Percentiles rank a stretch among this genome's conserved stretches.
Conservation (phyloP, 2,329 filamentous ascomycete species). For the Nothomitra cinnamomea region DNA sequence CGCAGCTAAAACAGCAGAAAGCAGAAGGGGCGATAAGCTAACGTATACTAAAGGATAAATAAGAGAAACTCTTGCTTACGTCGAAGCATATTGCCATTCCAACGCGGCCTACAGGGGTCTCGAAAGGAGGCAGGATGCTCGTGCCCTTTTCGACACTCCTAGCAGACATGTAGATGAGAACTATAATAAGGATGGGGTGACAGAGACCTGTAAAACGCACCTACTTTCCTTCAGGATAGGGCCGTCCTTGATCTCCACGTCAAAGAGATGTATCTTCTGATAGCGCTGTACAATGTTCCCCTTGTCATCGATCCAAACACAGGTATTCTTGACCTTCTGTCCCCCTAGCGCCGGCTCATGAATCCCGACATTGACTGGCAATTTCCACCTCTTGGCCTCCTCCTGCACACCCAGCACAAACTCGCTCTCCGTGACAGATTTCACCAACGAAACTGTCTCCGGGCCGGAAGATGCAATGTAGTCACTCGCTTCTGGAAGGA, state of each 20-base stretch:
- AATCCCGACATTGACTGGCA: conserved; percentile 75
- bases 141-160: conserved; percentile 50
- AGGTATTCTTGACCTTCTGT: conserved; percentile 42
- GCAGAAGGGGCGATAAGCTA: not conserved
- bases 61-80: conserved; percentile 20
- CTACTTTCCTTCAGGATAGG: conserved; percentile 43
- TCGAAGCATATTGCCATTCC: conserved; percentile 84
- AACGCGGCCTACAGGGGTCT: conserved; percentile 55
- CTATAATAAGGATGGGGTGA: not conserved
- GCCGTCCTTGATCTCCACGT: conserved; percentile 42
- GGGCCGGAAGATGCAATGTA: conserved; percentile 59
- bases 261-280: conserved; percentile 85
- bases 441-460: conserved; percentile 55
- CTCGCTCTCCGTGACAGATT: conserved; percentile 43
- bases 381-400: conserved; percentile 42
- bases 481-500: conserved; percentile 82
- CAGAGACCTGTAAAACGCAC: conserved; percentile 12
- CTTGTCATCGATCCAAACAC: conserved; percentile 46
- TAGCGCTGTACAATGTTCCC: conserved; percentile 48
- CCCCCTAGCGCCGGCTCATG: conserved; percentile 48
- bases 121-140: conserved; percentile 49
- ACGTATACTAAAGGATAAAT: not conserved
- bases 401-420: conserved; percentile 63
- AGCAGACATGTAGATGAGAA: conserved; percentile 8
- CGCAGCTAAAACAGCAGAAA: conserved; percentile 33